These are phyloP conservation scores for Aristolochia contorta DNA, from an alignment of 164 flowering plant species.

Conservation along the genomic window DNA sequence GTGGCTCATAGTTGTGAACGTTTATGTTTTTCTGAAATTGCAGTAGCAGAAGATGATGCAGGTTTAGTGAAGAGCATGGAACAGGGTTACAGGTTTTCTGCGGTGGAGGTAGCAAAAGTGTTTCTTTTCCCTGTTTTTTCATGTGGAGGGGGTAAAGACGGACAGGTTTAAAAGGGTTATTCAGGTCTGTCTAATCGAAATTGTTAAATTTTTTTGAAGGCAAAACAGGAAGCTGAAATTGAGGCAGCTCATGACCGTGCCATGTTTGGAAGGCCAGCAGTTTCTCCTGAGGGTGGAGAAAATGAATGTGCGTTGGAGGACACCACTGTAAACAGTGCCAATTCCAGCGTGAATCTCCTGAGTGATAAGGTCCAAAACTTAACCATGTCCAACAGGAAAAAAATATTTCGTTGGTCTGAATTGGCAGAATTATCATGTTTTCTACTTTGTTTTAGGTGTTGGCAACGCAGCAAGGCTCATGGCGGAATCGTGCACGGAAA, in stretches of 20 bases:
- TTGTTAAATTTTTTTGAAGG: constrained; percentile 27
- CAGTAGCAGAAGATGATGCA: constrained; percentile 86
- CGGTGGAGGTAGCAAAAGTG: constrained; percentile 57
- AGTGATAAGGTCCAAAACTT: too few relatives aligned
- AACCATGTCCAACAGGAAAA: too few relatives aligned
- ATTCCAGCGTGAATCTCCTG: too few relatives aligned
- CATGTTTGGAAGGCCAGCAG: constrained; percentile 63
- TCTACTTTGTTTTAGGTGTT: constrained; percentile 38
- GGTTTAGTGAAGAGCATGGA: constrained; percentile 59
- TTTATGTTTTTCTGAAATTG: constrained; percentile 5
- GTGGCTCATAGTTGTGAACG: background rate
- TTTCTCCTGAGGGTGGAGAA: constrained; percentile 7
- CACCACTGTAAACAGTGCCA: too few relatives aligned
- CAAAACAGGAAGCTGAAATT: constrained; percentile 56
- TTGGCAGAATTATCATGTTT: background rate
- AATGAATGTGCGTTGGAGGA: background rate
- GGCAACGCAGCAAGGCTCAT: constrained; percentile 74
- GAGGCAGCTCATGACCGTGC: constrained; percentile 84
- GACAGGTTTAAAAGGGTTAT: background rate
- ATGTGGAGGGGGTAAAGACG: background rate
- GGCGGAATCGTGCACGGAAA: constrained; percentile 74
- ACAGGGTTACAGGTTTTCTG: constrained; percentile 72
- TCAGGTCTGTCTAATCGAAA: background rate
- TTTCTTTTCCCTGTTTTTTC: background rate
- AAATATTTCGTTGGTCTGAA: too few relatives aligned